Base-by-base conservation (phyloP, 2,329 filamentous ascomycete genomes). In the Volutella citrinella region DNA sequence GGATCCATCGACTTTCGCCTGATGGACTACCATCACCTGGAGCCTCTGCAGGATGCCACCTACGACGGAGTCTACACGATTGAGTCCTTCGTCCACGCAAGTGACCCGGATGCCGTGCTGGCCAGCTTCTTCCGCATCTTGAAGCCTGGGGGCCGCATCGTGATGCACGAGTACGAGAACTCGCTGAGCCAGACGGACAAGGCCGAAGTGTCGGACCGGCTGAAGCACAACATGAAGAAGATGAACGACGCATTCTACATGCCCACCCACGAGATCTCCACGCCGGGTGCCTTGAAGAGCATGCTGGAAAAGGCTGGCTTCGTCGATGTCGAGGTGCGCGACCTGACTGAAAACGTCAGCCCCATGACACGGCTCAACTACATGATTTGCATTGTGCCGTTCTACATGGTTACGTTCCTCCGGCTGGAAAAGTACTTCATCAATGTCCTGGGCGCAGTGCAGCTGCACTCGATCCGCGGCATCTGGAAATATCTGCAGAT, bases 31-130 rank as follows among this genome's bases (percentile, higher is more conserved):
- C 72, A 77, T 42, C 56, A 74, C 40, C 59, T 78, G 2, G 61
- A 68, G 3, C 39, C 43, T 6, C 54, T 75, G 15, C 34, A 44
- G 0, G 43, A 56, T 17, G 52, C 45, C 5, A 66, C 59, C 0
- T 64, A 71, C 25, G 71, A 78, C 34, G 73, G 72, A 5, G 55
- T 70, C 18, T 78, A 76, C 49, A 76, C 72, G 0, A 72, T 76
- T 66, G 71, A 78, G 51, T 74, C 72, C 0, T 65, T 78, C 28
- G 72, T 75, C 0, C 72, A 78, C 45, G 70, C 72, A 2, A 70
- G 65, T 2, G 63, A 75, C 23, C 65, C 69, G 0, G 43, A 60
- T 24, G 52, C 49, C 7, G 72, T 67, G 3, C 54, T 74, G 3
- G 43, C 41, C 6, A 66, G 67, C 13, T 75, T 76, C 53, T 64